Percentiles rank a stretch among this genome's conserved stretches.
phyloP scores from a whole-genome alignment of 306 rosid genomes.

The Hylodesmum podocarpum region DNA sequence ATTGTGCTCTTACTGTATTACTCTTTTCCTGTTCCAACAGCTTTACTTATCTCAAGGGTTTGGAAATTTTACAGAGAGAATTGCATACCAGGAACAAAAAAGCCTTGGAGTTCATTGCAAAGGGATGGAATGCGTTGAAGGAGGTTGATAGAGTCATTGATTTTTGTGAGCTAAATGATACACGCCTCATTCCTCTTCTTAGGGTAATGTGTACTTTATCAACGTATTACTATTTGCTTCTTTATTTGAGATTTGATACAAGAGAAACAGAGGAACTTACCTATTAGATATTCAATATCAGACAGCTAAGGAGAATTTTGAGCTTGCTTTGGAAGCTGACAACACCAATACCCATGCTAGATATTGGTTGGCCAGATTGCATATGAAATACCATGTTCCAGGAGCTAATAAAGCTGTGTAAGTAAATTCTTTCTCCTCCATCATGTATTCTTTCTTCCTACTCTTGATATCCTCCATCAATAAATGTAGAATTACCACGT shows the following conservation, averaged over 20 bases:
- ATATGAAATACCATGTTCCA: constrained; percentile 90
- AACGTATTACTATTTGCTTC: background rate
- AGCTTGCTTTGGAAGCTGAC: constrained; percentile 89
- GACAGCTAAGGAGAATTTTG: constrained; percentile 90
- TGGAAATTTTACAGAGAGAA: constrained; percentile 51
- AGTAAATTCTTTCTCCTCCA: constrained; percentile 20
- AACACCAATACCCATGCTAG: constrained; percentile 81
- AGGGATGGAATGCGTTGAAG: constrained; percentile 84
- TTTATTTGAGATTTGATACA: constrained; percentile 12
- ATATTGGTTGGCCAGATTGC: constrained; percentile 85
- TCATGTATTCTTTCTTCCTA: constrained; percentile 10
- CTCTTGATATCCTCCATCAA: constrained; percentile 1
- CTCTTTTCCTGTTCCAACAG: background rate
- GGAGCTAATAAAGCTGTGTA: constrained; percentile 78
- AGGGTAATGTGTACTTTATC: constrained; percentile 41
- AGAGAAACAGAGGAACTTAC: constrained; percentile 21
- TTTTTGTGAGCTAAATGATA: constrained; percentile 73
- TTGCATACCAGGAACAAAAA: constrained; percentile 84
- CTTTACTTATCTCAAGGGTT: background rate
- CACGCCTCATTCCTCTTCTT: constrained; percentile 80
- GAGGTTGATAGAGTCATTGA: constrained; percentile 94
- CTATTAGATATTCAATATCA: constrained; percentile 30
- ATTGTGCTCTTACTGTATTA: background rate
- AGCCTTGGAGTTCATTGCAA: constrained; percentile 82
- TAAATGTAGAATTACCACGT: background rate